Conservation (phyloP, 441 rosid genomes). For the Gossypium aridum region DNA sequence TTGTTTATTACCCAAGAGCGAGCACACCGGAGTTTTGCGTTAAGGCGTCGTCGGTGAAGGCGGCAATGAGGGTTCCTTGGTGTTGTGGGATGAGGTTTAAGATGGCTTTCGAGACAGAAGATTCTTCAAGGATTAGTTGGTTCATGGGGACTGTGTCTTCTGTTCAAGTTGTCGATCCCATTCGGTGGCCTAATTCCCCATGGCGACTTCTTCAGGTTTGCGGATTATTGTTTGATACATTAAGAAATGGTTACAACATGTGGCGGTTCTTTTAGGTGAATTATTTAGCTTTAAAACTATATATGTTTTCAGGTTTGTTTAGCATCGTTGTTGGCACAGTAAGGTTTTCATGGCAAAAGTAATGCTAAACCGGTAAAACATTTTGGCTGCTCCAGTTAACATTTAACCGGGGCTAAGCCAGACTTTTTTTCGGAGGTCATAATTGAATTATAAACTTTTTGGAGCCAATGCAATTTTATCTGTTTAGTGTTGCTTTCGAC, state of each 20-base stretch:
- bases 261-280: background rate
- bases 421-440: too few species aligned
- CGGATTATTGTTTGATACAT: background rate
- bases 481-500: too few species aligned
- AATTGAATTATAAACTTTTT: too few species aligned
- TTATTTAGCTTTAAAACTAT: background rate
- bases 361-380: background rate
- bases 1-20: conserved; percentile 56
- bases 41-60: conserved; percentile 34
- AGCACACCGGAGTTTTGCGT: conserved; percentile 57
- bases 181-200: conserved; percentile 56
- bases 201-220: conserved; percentile 64
- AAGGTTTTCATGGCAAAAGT: background rate
- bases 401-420: too few species aligned
- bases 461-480: too few species aligned
- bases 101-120: conserved; percentile 67
- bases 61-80: conserved; percentile 56
- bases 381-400: too few species aligned
- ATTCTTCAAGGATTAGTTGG: conserved; percentile 61
- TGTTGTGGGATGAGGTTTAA: conserved; percentile 54
- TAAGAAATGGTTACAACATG: too few species aligned
- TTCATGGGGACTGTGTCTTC: conserved; percentile 55
- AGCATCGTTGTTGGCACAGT: too few species aligned
- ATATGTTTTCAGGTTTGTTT: background rate
- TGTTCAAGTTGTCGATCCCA: conserved; percentile 53